These are phyloP conservation scores for Oryza longistaminata DNA, from an alignment of 176 grass and related monocot genomes.

Conservation along the genomic window DNA sequence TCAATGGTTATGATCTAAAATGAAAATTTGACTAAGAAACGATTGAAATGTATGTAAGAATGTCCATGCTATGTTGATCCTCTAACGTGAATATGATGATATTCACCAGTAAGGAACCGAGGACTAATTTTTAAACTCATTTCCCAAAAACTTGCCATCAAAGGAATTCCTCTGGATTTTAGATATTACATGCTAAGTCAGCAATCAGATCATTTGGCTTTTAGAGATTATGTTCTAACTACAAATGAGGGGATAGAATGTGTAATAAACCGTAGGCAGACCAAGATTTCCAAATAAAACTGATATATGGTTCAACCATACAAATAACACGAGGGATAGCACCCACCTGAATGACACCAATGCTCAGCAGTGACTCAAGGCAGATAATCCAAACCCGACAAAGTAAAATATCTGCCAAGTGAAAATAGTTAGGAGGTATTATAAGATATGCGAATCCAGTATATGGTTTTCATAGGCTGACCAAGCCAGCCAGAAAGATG, in stretches of 20 bases:
- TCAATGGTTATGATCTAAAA: background rate
- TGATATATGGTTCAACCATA: background rate
- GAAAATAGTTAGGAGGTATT: conserved; percentile 5
- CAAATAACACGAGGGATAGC: background rate
- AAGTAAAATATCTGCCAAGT: conserved; percentile 92
- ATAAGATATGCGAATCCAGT: conserved; percentile 22
- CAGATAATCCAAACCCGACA: conserved; percentile 91
- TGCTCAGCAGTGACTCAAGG: conserved; percentile 77
- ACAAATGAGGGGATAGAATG: background rate
- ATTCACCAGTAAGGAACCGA: background rate
- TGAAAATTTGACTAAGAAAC: background rate
- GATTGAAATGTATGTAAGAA: background rate
- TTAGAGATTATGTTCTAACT: background rate
- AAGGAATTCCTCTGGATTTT: background rate
- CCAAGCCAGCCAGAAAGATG: conserved; percentile 26
- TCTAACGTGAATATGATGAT: background rate
- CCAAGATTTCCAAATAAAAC: background rate
- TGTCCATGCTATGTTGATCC: conserved; percentile 4
- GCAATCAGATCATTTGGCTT: background rate
- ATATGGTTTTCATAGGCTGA: conserved; percentile 2
- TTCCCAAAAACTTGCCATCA: background rate
- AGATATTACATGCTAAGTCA: background rate
- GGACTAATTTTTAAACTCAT: no score
- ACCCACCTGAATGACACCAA: conserved; percentile 85
- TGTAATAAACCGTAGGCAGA: background rate